Evolutionary conservation across 345 rosid species (phyloP).

Genomic region (Microthlaspi erraticum): DNA sequence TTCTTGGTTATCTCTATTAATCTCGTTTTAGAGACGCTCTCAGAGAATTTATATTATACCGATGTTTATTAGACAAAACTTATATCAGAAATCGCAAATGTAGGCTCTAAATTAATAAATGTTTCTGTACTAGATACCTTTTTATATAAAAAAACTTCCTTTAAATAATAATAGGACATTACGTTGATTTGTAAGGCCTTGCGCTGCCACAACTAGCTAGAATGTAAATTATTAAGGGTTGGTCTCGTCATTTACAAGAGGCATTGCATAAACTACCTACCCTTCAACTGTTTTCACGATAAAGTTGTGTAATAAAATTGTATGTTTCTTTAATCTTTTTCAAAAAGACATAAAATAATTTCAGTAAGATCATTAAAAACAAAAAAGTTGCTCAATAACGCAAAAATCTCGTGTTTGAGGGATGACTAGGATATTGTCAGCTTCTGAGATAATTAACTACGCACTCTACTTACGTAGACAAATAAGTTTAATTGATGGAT

Average conservation of each 20-base stretch:
- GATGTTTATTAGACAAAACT: background rate
- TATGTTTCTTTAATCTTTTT: constrained; percentile 14
- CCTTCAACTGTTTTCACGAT: constrained; percentile 43
- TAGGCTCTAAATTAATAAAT: background rate
- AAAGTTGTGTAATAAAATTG: constrained; percentile 20
- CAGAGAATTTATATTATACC: no score
- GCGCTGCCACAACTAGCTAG: constrained; percentile 13
- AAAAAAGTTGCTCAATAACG: constrained; percentile 20
- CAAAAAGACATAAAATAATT: background rate
- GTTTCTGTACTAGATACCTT: background rate
- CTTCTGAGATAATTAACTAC: constrained; percentile 4
- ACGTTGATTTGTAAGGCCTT: constrained; percentile 24
- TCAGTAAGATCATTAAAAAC: background rate
- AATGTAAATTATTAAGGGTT: constrained; percentile 28
- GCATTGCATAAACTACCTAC: constrained; percentile 24
- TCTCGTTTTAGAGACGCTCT: background rate
- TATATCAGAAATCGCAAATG: background rate
- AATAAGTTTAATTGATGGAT: background rate
- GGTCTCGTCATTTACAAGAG: background rate
- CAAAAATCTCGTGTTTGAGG: constrained; percentile 37
- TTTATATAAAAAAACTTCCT: background rate
- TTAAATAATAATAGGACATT: constrained; percentile 14
- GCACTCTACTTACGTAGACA: constrained; percentile 12
- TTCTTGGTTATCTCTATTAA: no score
- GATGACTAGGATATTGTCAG: constrained; percentile 34